Percentiles rank a stretch among this genome's conserved stretches.
phyloP scores from a whole-genome alignment of 768 basidiomycete species.

The Pleurotus sapidus region DNA sequence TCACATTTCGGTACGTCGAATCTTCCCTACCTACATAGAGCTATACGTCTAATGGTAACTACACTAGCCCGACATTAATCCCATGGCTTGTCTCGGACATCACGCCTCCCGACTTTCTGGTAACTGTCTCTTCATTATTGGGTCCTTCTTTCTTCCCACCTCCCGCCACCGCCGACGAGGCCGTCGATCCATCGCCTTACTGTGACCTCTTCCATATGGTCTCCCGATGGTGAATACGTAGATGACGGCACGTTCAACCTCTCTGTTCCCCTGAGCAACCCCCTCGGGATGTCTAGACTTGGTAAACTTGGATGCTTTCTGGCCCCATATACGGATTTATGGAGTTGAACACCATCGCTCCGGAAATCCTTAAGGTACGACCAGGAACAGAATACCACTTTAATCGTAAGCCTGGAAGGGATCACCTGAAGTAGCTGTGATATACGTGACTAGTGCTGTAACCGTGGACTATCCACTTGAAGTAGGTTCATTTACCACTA shows the following conservation, averaged over 20 bases:
- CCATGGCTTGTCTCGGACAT: conserved; percentile 99
- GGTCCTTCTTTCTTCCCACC: conserved; percentile 60
- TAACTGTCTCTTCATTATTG: conserved; percentile 55
- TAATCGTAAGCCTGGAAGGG: too few species aligned
- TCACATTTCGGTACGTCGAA: conserved; percentile 82
- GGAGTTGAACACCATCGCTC: conserved; percentile 48
- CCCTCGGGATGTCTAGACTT: conserved; percentile 40
- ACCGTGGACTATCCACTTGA: conserved; percentile 36
- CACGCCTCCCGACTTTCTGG: conserved; percentile 78
- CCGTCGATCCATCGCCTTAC: conserved; percentile 1
- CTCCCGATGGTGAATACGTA: conserved; percentile 75
- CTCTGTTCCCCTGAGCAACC: conserved; percentile 60
- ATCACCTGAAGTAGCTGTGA: too few species aligned
- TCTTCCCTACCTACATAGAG: not conserved
- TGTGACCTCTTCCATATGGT: conserved; percentile 56
- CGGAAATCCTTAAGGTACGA: conserved; percentile 37
- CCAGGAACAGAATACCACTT: too few species aligned
- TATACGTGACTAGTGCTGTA: not conserved
- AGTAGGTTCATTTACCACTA: not conserved
- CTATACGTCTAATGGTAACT: not conserved
- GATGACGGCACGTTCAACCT: conserved; percentile 67
- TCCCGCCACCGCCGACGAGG: conserved; percentile 20
- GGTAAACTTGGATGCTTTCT: conserved; percentile 45
- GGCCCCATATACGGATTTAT: conserved; percentile 85
- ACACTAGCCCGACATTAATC: conserved; percentile 79